Percentiles rank a stretch among this genome's conserved stretches.
Evolutionary conservation across 495 filamentous ascomycete species (phyloP).

Genomic region (Xylaria intraflava): DNA sequence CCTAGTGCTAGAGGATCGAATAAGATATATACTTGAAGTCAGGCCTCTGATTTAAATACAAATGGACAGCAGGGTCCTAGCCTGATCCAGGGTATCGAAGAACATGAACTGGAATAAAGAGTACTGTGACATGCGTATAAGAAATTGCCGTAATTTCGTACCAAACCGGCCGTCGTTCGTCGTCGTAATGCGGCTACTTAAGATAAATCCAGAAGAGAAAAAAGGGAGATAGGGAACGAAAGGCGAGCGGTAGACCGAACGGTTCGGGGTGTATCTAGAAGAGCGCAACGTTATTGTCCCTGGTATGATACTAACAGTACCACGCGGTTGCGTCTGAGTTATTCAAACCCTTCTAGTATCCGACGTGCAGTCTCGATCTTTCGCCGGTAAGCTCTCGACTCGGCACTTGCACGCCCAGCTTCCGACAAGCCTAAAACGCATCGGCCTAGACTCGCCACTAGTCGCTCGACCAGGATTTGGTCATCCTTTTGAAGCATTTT

Average conservation of each 20-base stretch:
- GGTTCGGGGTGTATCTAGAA: background rate
- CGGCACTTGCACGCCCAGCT: slow-evolving; percentile 50
- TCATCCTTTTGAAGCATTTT: slow-evolving; percentile 59
- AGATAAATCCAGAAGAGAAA: slow-evolving; percentile 4
- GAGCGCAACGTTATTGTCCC: background rate
- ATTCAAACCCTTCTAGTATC: slow-evolving; percentile 57
- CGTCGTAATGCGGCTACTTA: slow-evolving; percentile 15
- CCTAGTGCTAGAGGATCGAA: no score
- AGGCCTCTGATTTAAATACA: slow-evolving; percentile 5
- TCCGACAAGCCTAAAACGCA: slow-evolving; percentile 64
- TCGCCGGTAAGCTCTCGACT: slow-evolving; percentile 56
- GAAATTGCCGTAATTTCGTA: slow-evolving; percentile 5
- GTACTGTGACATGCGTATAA: background rate
- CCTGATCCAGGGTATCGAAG: slow-evolving; percentile 6
- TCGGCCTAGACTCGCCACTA: slow-evolving; percentile 67
- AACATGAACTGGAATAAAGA: background rate
- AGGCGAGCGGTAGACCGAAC: background rate
- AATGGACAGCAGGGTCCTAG: background rate
- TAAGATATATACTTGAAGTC: background rate
- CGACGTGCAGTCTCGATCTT: slow-evolving; percentile 67
- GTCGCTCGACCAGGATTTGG: slow-evolving; percentile 64
- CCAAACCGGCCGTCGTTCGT: slow-evolving; percentile 7
- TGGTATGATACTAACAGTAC: background rate
- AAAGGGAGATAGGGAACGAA: background rate
- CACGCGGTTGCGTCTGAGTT: background rate